Base-by-base conservation (phyloP, 306 rosid genomes). In the Amphicarpaea edgeworthii region DNA sequence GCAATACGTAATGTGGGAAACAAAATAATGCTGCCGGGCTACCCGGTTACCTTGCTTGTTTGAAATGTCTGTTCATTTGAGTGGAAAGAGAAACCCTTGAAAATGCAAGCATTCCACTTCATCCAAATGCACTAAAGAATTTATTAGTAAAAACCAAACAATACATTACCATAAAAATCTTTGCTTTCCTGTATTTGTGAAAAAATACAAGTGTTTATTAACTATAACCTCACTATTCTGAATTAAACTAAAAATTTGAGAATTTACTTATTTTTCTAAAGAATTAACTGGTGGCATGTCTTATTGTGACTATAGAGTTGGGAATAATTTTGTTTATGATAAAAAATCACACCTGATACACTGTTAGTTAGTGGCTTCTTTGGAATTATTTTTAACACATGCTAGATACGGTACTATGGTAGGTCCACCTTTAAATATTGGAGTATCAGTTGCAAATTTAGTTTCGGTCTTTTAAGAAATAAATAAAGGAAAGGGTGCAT, bases 91-190 rank as follows among this genome's bases (percentile, higher is more conserved):
- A 30, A 49, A 6, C 16, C 66, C 38, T 28, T 46, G 71, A 61
- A 75, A 28, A 61, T 47, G 63, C 79, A 75, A 46, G 62, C 49
- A 32, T 64, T 62, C 51, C 53, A 32, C 26, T 49, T 43, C 41
- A 47, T 15, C 6, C 16, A 34, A 62, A 46, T 74, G 78, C 59
- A 45, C 38, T 28, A 34, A 61, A 74, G 61, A 47, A 47, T 46
- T 46, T 30, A 8, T 12, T 46, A 30, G 71, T 46, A 47, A 57
- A 57, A n/a, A 6, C 10, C 12, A 21, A 8, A 20, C 23, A 3
- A 28, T 45, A 15, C 10, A 3, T 45, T 45, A 15, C 10, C 64
- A 14, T 28, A 58, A 58, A 57, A 24, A 28, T 24, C 11, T 28
- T 28, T 15, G 24, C 42, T 30, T 72, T 16, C 51, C 12, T 72